phyloP scores from a whole-genome alignment of 202 grass and related monocot genomes.

The Sporobolus alterniflorus region DNA sequence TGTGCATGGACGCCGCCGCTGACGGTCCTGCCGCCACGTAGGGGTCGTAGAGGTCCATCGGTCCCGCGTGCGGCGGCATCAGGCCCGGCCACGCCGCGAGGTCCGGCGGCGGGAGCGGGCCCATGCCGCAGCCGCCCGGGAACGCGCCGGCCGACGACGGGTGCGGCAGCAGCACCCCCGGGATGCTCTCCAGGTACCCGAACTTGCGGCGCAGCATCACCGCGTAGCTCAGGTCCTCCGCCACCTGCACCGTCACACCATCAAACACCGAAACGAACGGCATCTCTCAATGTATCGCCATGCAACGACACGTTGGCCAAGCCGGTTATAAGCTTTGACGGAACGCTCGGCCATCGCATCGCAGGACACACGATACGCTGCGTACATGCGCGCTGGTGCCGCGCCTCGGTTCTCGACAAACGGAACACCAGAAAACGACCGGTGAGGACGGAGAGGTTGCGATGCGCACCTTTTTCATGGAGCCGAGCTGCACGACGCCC shows the following conservation, averaged over 20 bases:
- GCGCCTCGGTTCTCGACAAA: conserved; percentile 1
- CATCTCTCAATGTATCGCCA: background rate
- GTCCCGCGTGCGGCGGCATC: conserved; percentile 13
- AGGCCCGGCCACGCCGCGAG: conserved; percentile 15
- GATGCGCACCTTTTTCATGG: conserved; percentile 74
- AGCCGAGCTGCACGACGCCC: conserved; percentile 96
- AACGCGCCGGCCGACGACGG: conserved; percentile 62
- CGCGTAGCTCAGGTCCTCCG: conserved; percentile 87
- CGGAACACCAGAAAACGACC: conserved; percentile 25
- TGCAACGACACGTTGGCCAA: conserved; percentile 1
- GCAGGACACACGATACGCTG: background rate
- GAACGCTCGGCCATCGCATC: background rate
- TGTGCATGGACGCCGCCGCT: conserved; percentile 37
- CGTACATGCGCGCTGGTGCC: background rate
- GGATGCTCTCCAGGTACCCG: conserved; percentile 89
- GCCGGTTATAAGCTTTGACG: background rate
- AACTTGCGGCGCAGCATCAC: conserved; percentile 87
- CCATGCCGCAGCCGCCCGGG: conserved; percentile 1
- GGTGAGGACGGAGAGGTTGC: background rate
- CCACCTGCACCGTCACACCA: conserved; percentile 51
- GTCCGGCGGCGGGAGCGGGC: background rate
- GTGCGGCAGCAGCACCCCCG: conserved; percentile 87
- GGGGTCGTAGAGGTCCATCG: conserved; percentile 72
- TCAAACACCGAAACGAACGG: background rate
- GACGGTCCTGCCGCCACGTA: background rate